Base-by-base conservation (phyloP, 306 rosid species). In the Rubus idaeus region DNA sequence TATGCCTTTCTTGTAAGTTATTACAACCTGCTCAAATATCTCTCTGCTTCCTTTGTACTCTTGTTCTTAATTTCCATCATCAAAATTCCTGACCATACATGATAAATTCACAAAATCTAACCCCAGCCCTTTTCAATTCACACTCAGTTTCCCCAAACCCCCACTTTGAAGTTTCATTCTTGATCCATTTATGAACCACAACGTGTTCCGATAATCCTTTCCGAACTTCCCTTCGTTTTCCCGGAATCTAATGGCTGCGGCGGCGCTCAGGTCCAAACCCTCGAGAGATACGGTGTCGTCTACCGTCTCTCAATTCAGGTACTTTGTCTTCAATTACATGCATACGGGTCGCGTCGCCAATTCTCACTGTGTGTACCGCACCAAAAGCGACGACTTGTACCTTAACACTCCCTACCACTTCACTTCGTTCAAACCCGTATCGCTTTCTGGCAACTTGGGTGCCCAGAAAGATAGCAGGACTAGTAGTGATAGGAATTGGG, bases 251-350 rank as follows among this genome's bases (percentile, higher is more conserved):
- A 83, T 88, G 90, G 95, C 95, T 46, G 90, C 69, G 47, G 47
- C 96, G 1, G 91, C 88, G 16, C 86, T 96, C 83, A 84, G 99
- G 86, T 87, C 92, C 18, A 96, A 90, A 65, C 78, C 88, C 77
- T 76, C 81, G 80, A 88, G 77, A 70, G 91, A 88, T 55, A 80
- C 90, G 39, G 90, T 93, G 12, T 84, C 86, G 42, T 73, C 89
- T 3, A 75, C 91, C 0, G 73, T 84, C 0, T 81, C 86, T 26
- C 97, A 90, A 20, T 85, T 89, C 69, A 76, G 92, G 26, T 82
- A 79, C 89, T 88, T 90, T 40, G 63, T 91, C 0, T 78, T 77
- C 83, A 86, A 70, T 72, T 78, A 75, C 76, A 77, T 88, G 83
- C 90, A 85, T 71, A 88, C 88, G 3, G 77, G 82, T 37, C 75